Evolutionary conservation across 257 asterid species (phyloP), one percentile per base, ranked within the genome.

Genomic region (Lavandula angustifolia): DNA sequence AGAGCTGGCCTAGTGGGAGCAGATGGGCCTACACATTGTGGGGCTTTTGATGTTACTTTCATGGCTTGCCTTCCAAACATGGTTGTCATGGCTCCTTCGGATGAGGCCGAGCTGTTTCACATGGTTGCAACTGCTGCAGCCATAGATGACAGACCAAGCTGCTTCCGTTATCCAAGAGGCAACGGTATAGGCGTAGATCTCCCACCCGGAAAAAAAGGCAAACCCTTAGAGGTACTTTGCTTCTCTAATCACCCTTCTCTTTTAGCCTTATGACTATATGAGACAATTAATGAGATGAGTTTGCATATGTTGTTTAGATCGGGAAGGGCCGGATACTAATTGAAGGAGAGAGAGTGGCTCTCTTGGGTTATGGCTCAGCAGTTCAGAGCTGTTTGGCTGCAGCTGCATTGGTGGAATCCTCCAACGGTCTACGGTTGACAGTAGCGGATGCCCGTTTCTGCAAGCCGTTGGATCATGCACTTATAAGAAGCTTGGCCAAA

Each of bases 11-110:
- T 89, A 73, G 97, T 92, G 14, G 98, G 98, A 31, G 90, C 97
- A 12, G 98, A 92, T n/a, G 97, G 97, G 7, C 97, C 99, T 0
- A 92, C 99, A 6, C 97, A 92, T 75, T 84, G 95, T 72, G 99
- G 99, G 2, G 85, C 96, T 17, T 87, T 89, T 50, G 97, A 92
- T 53, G 88, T 89, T 4, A 70, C 97, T 11, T 92, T 58, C 71
- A 89, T 92, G 96, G 95, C 97, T 1, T 92, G 97, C 78, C 95
- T 92, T 48, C 98, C 99, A n/a, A 92, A 92, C 81, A 89, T 92
- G 99, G 95, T 92, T 47, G 99, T 92, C 48, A 92, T 92, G 96
- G 97, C 99, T 58, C 99, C 96, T 64, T 79, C 97, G 0, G 96
- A 92, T 55, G 97, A 89, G 80, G 92, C 87, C 0, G 96, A 92